A percentile compares a stretch with the other conserved stretches of the same genome.
Conservation (phyloP, 495 filamentous ascomycete genomes). For the Aspergillus kassunensis region DNA sequence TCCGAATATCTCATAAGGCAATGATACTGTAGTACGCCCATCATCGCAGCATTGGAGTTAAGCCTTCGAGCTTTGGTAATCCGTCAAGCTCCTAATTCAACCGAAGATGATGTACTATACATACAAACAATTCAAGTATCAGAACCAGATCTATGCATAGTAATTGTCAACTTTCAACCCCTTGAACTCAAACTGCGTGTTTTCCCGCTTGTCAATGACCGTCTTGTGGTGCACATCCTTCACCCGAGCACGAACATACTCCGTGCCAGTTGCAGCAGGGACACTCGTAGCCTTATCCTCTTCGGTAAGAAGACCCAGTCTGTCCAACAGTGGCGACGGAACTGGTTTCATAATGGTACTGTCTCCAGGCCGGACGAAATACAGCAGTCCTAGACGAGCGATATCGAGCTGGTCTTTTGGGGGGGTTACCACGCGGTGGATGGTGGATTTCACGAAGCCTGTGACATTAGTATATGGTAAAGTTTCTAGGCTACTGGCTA, state of each 20-base stretch:
- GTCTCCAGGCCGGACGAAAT: slow-evolving; percentile 41
- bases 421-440: slow-evolving; percentile 47
- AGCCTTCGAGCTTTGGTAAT: too few species aligned
- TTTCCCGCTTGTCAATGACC: slow-evolving; percentile 32
- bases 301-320: slow-evolving; percentile 41
- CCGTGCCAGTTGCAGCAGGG: slow-evolving; percentile 33
- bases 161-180: slow-evolving; percentile 39
- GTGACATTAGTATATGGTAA: not conserved
- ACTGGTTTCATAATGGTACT: slow-evolving; percentile 41
- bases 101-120: too few species aligned
- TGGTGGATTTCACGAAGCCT: slow-evolving; percentile 44
- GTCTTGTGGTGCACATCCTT: slow-evolving; percentile 40
- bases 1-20: too few species aligned
- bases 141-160: slow-evolving; percentile 22
- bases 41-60: too few species aligned
- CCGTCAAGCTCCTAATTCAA: too few species aligned
- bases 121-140: not conserved
- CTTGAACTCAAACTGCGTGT: slow-evolving; percentile 39
- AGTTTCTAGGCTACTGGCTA: not conserved
- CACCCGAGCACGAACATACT: slow-evolving; percentile 46
- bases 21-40: too few species aligned
- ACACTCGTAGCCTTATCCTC: slow-evolving; percentile 22
- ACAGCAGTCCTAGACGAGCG: slow-evolving; percentile 43
- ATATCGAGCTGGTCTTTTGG: slow-evolving; percentile 43
- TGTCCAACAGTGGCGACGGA: slow-evolving; percentile 41